These are phyloP conservation scores for Dionaea muscipula DNA, from an alignment of 179 eudicot genomes.

Conservation along the genomic window DNA sequence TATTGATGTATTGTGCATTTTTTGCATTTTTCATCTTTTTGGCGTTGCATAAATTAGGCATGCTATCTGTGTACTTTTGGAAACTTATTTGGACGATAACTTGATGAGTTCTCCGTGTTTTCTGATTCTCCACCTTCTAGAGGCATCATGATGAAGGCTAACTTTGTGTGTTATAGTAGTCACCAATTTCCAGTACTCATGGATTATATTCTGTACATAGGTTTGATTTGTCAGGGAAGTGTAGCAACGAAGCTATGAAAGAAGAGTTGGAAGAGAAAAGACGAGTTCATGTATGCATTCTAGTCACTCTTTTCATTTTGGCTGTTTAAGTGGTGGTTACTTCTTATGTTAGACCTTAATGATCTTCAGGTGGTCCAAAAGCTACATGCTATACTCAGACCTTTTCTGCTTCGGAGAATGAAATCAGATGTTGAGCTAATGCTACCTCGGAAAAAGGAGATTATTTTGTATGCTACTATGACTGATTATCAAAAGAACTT, in stretches of 20 bases:
- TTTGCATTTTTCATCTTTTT: too few relatives aligned
- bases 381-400: conserved; percentile 87
- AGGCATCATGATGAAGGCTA: too few relatives aligned
- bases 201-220: conserved; percentile 34
- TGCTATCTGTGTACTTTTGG: too few relatives aligned
- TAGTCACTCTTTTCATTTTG: not conserved
- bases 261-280: conserved; percentile 83
- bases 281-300: conserved; percentile 52
- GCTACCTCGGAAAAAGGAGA: conserved; percentile 95
- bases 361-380: conserved; percentile 70
- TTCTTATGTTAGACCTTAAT: not conserved
- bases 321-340: not conserved
- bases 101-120: too few relatives aligned
- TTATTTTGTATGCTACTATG: conserved; percentile 77
- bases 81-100: too few relatives aligned
- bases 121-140: too few relatives aligned
- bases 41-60: too few relatives aligned
- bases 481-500: conserved; percentile 76
- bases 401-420: conserved; percentile 91
- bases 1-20: too few relatives aligned
- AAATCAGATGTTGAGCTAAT: conserved; percentile 72
- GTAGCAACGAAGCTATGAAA: conserved; percentile 44
- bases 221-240: conserved; percentile 85
- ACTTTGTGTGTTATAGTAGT: too few relatives aligned
- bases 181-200: too few relatives aligned